Evolutionary conservation across 257 asterid genomes (phyloP), one percentile per base, ranked within the genome.

Genomic region (Gynochthodes officinalis): DNA sequence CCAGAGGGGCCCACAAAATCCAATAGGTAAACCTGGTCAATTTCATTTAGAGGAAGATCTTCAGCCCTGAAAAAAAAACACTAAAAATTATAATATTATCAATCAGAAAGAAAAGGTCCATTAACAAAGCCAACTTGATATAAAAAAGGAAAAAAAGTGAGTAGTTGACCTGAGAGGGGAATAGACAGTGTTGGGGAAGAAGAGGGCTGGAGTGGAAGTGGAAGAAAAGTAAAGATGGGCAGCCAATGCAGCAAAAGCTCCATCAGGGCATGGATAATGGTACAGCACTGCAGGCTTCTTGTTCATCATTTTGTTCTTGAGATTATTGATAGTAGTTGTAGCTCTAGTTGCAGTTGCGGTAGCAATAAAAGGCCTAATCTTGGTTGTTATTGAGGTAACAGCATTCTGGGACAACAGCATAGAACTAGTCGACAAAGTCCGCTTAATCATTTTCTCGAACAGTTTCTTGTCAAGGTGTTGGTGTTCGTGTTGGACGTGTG

Each of bases 251-350:
- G 96, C 96, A 81, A 93, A 90, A 23, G 88, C 97, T 40, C 98
- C 98, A 84, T 93, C 95, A 15, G 96, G 98, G 69, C 97, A 93
- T 5, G 96, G 98, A 76, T 90, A 93, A 82, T 93, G 97, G 78
- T 93, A 93, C 9, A 89, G 65, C 64, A 90, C 89, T 15, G 98
- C 93, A 14, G 89, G 72, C 71, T 72, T 82, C 89, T 77, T 82
- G 75, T 50, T 46, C 73, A 37, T 63, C 71, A n/a, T 74, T 73
- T 35, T 61, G 39, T 16, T 70, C 69, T 15, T 1, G 35, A 76
- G 23, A 1, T 64, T 67, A 57, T 14, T 23, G 1, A 14, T 28
- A 9, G 52, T 18, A 25, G 55, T 30, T n/a, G n/a, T n/a, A n/a
- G n/a, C n/a, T n/a, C n/a, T n/a, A n/a, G n/a, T n/a, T n/a, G n/a